Base-by-base conservation (phyloP, 2,329 filamentous ascomycete genomes). In the Tricladium varicosporioides region DNA sequence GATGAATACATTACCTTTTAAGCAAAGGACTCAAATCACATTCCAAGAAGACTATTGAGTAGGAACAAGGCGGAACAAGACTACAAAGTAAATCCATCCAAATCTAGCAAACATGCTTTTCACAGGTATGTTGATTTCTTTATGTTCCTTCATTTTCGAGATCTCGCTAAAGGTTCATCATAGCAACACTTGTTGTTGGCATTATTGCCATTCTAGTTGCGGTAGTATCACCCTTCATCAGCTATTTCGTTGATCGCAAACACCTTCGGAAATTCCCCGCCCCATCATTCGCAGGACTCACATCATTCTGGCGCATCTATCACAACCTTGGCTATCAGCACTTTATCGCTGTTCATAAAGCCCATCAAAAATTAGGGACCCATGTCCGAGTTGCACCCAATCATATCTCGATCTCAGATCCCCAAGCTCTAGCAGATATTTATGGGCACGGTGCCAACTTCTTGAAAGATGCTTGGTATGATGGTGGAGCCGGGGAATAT, bases 371-470 rank as follows among this genome's bases (percentile, higher is more conserved):
- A 36, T 48, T 68, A 15, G 66, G 67, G 2, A 57, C 50, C 11
- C 43, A 55, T 53, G 69, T 79, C 46, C 74, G 76, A 15, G 76
- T 71, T 1, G 75, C 75, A 1, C 76, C 76, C 1, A 78, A 77
- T 51, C 67, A 68, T 4, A 65, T 79, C 2, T 78, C 76, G 0
- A 78, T 73, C 60, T 69, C 70, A 2, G 70, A 72, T 51, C 66
- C 69, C 9, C 65, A 66, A n/a, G 76, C 76, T 18, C 75, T 78
- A 62, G 76, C 47, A 56, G 75, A 78, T 19, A 78, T 79, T 47
- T 79, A 79, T 58, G 75, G 76, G 22, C 77, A 81, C 57, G 75
- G 75, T 36, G 76, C 79, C 2, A 74, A 73, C 15, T 80, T 77
- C 60, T 72, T 69, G 40, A 81, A 82, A 63, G 79, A 78, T 15